Evolutionary conservation across 192 early-diverging fungal species (phyloP).

Genomic region (Rhizoclosmatium globosum): DNA sequence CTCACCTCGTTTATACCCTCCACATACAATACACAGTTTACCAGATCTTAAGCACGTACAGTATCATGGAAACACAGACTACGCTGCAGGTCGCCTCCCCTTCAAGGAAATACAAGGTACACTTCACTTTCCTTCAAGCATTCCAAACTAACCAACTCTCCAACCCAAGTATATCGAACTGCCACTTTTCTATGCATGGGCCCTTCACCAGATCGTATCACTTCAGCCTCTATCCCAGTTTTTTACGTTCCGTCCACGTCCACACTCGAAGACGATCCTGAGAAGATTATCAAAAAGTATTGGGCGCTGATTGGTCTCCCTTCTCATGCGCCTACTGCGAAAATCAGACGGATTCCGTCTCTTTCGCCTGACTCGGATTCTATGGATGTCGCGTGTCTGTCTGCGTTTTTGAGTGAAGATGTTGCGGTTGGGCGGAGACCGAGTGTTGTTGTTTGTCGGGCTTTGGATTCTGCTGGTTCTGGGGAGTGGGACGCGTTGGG

Average conservation of each 20-base stretch:
- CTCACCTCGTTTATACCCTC: not conserved
- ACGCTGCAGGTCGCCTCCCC: slow-evolving; percentile 11
- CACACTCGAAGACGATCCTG: not conserved
- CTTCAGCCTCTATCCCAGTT: slow-evolving; percentile 31
- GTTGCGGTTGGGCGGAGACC: slow-evolving; percentile 29
- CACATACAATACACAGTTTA: not conserved
- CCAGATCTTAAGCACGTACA: slow-evolving; percentile 34
- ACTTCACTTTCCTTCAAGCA: not conserved
- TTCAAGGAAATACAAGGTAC: slow-evolving; percentile 30
- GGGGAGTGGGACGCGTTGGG: slow-evolving; percentile 36
- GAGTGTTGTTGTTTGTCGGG: slow-evolving; percentile 9
- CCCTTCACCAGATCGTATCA: slow-evolving; percentile 12
- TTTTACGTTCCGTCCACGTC: slow-evolving; percentile 28
- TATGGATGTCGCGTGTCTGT: slow-evolving; percentile 18
- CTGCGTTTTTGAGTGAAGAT: slow-evolving; percentile 31
- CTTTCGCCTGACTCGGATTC: not conserved
- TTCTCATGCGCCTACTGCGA: slow-evolving; percentile 1
- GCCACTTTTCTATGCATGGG: slow-evolving; percentile 34
- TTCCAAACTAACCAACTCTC: not conserved
- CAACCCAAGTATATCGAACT: slow-evolving; percentile 15
- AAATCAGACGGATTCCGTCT: slow-evolving; percentile 26
- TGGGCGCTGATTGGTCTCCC: slow-evolving; percentile 28
- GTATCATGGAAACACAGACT: slow-evolving; percentile 27
- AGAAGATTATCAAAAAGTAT: slow-evolving; percentile 17
- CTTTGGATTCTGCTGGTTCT: not conserved